Percentiles rank a stretch among this genome's conserved stretches.
phyloP scores from a whole-genome alignment of 257 asterid genomes.

The Salvia splendens region DNA sequence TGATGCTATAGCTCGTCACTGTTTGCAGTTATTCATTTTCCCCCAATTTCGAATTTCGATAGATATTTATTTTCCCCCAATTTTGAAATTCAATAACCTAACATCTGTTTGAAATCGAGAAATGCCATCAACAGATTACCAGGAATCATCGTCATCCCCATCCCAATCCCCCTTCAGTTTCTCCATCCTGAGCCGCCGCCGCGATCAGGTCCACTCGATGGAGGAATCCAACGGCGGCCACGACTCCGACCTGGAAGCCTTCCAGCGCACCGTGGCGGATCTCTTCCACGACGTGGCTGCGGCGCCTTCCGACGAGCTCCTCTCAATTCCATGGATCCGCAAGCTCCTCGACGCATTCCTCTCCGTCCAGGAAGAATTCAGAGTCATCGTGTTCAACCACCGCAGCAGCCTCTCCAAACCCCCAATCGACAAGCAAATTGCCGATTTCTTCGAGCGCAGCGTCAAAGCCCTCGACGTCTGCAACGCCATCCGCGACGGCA shows the following conservation, averaged over 20 bases:
- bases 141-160: conserved; percentile 34
- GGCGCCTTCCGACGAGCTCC: conserved; percentile 48
- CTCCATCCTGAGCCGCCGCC: conserved; percentile 52
- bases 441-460: conserved; percentile 62
- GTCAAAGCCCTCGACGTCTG: conserved; percentile 72
- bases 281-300: conserved; percentile 45
- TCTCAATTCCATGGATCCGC: conserved; percentile 74
- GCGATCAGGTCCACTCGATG: conserved; percentile 58
- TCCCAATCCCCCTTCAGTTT: conserved; percentile 33
- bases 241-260: conserved; percentile 45
- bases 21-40: neutral
- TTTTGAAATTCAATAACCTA: conserved; percentile 12
- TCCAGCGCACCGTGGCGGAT: conserved; percentile 56
- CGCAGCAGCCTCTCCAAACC: conserved; percentile 34
- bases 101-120: conserved; percentile 26
- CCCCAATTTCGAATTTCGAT: conserved; percentile 2
- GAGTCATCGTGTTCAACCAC: conserved; percentile 43
- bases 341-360: conserved; percentile 73
- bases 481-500: conserved; percentile 75
- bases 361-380: conserved; percentile 83
- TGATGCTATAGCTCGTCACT: conserved; percentile 15
- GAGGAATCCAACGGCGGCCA: conserved; percentile 30
- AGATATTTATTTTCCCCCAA: neutral
- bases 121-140: conserved; percentile 53
- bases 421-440: conserved; percentile 43